These are phyloP conservation scores for Cadophora luteo-olivacea DNA, from an alignment of 2,329 filamentous ascomycete species.

Conservation along the genomic window DNA sequence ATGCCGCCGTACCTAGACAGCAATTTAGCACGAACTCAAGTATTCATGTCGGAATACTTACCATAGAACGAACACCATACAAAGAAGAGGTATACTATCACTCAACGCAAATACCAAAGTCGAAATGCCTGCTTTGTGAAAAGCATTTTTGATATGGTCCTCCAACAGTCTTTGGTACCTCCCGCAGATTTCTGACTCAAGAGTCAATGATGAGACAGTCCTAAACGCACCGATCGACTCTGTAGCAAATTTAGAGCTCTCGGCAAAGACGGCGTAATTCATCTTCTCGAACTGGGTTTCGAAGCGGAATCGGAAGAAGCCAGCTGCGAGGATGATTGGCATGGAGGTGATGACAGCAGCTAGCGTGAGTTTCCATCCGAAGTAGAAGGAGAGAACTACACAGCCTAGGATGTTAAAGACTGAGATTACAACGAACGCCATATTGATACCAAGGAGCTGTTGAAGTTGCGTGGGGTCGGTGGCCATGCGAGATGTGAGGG, in stretches of 20 bases:
- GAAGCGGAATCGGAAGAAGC: slow-evolving; percentile 56
- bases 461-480: slow-evolving; percentile 57
- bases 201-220: slow-evolving; percentile 50
- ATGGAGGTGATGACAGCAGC: slow-evolving; percentile 67
- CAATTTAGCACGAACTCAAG: neutral
- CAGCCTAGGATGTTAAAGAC: slow-evolving; percentile 71
- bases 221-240: slow-evolving; percentile 62
- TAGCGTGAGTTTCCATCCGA: slow-evolving; percentile 78
- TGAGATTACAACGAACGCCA: slow-evolving; percentile 64
- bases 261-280: slow-evolving; percentile 63
- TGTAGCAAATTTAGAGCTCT: slow-evolving; percentile 67
- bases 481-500: slow-evolving; percentile 53
- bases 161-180: slow-evolving; percentile 56
- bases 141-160: slow-evolving; percentile 55
- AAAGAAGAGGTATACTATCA: slow-evolving; percentile 61
- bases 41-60: neutral
- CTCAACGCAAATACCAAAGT: slow-evolving; percentile 59
- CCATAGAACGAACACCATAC: slow-evolving; percentile 64
- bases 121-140: slow-evolving; percentile 53
- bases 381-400: slow-evolving; percentile 70
- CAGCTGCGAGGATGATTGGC: slow-evolving; percentile 54
- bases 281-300: slow-evolving; percentile 62
- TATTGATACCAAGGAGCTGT: slow-evolving; percentile 55
- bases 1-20: slow-evolving; percentile 52
- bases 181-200: slow-evolving; percentile 62